Percentiles rank a stretch among this genome's conserved stretches.
These are phyloP conservation scores for Cordyceps farinosa DNA, from an alignment of 2,329 filamentous ascomycete genomes.

Conservation along the genomic window DNA sequence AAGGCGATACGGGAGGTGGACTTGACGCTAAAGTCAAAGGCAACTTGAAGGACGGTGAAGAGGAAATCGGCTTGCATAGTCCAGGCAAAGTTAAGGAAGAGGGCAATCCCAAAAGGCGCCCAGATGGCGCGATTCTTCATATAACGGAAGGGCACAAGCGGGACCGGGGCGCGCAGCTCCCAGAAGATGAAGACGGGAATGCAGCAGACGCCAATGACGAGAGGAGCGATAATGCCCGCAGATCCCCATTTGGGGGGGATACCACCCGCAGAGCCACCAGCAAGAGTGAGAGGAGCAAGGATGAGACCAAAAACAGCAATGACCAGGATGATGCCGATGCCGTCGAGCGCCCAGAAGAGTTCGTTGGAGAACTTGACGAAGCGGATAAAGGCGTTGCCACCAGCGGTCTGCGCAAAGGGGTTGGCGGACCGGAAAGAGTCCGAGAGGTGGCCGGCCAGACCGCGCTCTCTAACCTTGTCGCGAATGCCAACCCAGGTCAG, in stretches of 20 bases:
- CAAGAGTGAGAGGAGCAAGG: constrained; percentile 44
- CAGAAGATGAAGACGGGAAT: constrained; percentile 50
- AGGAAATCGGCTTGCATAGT: constrained; percentile 62
- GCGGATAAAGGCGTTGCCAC: not conserved
- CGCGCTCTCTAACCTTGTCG: constrained; percentile 43
- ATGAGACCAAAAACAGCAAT: constrained; percentile 46
- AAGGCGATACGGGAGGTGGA: constrained; percentile 57
- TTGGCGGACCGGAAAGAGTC: constrained; percentile 32
- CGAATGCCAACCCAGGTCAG: constrained; percentile 49
- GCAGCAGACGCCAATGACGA: constrained; percentile 44
- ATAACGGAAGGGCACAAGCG: constrained; percentile 58
- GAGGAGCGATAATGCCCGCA: constrained; percentile 40
- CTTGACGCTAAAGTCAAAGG: constrained; percentile 55
- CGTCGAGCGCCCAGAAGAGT: constrained; percentile 46
- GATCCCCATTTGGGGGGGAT: constrained; percentile 33
- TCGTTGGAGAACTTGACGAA: constrained; percentile 28
- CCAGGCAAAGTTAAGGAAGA: constrained; percentile 56
- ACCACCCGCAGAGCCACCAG: constrained; percentile 34
- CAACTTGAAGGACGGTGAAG: constrained; percentile 59
- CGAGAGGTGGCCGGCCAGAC: constrained; percentile 39
- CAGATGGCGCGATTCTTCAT: constrained; percentile 63
- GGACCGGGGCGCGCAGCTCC: constrained; percentile 44
- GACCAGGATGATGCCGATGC: constrained; percentile 43
- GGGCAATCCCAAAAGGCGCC: constrained; percentile 57
- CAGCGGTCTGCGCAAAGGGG: constrained; percentile 15